Evolutionary conservation across 2,329 filamentous ascomycete species (phyloP).

Genomic region (Trichophyton verrucosum): DNA sequence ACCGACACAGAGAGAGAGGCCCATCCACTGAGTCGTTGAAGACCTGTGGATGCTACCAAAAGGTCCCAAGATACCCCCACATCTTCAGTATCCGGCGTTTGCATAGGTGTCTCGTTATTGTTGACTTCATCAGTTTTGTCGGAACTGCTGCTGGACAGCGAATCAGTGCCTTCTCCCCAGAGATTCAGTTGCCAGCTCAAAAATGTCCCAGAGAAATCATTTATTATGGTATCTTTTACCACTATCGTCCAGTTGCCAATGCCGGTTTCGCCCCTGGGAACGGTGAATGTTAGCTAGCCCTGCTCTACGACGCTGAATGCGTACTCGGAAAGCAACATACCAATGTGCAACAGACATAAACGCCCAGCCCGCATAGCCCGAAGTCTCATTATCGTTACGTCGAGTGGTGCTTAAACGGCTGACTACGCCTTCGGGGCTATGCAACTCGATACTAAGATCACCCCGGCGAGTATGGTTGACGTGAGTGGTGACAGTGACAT

Average conservation of each 20-base stretch:
- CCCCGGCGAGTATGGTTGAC: slow-evolving; percentile 75
- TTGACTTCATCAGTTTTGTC: neutral
- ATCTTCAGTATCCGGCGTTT: neutral
- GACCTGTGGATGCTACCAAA: neutral
- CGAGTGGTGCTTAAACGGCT: slow-evolving; percentile 74
- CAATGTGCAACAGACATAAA: slow-evolving; percentile 98
- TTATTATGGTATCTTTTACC: slow-evolving; percentile 70
- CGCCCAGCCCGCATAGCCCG: slow-evolving; percentile 87
- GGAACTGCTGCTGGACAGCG: neutral
- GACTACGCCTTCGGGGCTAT: slow-evolving; percentile 67
- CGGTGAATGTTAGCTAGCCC: slow-evolving; percentile 15
- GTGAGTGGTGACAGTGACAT: slow-evolving; percentile 97
- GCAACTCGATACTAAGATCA: slow-evolving; percentile 81
- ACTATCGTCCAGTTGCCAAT: slow-evolving; percentile 84
- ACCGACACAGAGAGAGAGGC: neutral
- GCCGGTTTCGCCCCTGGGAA: slow-evolving; percentile 66
- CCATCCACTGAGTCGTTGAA: neutral
- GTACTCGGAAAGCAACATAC: slow-evolving; percentile 41
- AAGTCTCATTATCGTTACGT: slow-evolving; percentile 49
- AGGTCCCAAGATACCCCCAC: neutral
- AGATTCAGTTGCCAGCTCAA: slow-evolving; percentile 87
- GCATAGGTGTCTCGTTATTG: slow-evolving; percentile 16
- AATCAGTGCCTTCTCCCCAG: slow-evolving; percentile 58
- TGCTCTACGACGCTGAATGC: neutral
- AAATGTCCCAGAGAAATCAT: slow-evolving; percentile 65